Conservation (phyloP, 1,284 basidiomycete genomes). For the Malassezia dermatis region DNA sequence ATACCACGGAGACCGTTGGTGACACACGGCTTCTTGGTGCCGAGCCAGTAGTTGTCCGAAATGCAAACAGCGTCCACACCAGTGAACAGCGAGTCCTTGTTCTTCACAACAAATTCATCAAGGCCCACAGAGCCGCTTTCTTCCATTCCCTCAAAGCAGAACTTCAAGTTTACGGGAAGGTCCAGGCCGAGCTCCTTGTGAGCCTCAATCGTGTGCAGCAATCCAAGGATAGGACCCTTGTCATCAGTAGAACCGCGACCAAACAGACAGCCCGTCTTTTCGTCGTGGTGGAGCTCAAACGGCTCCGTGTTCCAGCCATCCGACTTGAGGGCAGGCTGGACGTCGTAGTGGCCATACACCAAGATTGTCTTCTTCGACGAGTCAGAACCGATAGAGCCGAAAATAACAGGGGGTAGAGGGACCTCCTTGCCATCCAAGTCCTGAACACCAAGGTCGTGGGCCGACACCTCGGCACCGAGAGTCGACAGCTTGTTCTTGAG, state of each 20-base stretch:
- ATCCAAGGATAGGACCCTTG: conserved; percentile 57
- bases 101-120: conserved; percentile 73
- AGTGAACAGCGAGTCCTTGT: conserved; percentile 74
- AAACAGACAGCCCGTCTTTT: conserved; percentile 62
- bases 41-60: conserved; percentile 50
- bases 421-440: conserved; percentile 66
- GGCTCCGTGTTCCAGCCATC: conserved; percentile 79
- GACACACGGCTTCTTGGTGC: conserved; percentile 49
- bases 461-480: conserved; percentile 35
- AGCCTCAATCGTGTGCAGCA: conserved; percentile 88
- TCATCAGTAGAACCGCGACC: conserved; percentile 57
- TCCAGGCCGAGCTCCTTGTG: conserved; percentile 62
- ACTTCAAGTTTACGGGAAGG: conserved; percentile 83
- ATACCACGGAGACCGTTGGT: conserved; percentile 60
- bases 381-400: conserved; percentile 65
- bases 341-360: conserved; percentile 62
- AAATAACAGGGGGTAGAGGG: conserved; percentile 73
- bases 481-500: conserved; percentile 33
- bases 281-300: conserved; percentile 65
- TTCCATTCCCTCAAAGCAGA: conserved; percentile 97
- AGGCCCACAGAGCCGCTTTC: conserved; percentile 88
- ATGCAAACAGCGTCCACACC: conserved; percentile 93
- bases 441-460: conserved; percentile 58
- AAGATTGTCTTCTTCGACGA: conserved; percentile 75
- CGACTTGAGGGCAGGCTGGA: conserved; percentile 55